A percentile compares a stretch with the other conserved stretches of the same genome.
Evolutionary conservation across 345 rosid species (phyloP).

Genomic region (Sisymbrium irio): DNA sequence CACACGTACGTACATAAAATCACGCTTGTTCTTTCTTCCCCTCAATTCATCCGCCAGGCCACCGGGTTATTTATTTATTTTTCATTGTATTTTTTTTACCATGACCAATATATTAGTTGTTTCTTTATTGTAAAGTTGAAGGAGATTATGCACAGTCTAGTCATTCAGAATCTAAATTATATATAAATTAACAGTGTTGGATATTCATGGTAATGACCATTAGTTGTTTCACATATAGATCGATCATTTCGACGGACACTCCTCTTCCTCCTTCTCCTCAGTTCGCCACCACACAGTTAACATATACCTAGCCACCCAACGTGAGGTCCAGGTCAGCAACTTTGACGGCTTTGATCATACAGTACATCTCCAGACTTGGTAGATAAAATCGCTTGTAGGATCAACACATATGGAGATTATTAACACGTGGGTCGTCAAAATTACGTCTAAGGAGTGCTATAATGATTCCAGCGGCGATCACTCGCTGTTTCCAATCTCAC

Average conservation of each 20-base stretch:
- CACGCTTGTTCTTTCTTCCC: background rate
- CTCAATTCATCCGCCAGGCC: too few relatives aligned
- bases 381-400: background rate
- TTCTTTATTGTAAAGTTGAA: background rate
- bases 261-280: background rate
- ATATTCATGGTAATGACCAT: background rate
- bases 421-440: background rate
- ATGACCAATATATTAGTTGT: too few relatives aligned
- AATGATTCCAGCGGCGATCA: background rate
- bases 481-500: background rate
- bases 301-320: background rate
- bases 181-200: background rate
- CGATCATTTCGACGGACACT: background rate
- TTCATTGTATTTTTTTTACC: background rate
- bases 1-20: background rate
- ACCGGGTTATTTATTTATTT: too few relatives aligned
- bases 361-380: background rate
- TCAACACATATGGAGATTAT: constrained; percentile 20
- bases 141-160: background rate
- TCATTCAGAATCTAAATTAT: background rate
- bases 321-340: background rate
- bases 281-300: background rate
- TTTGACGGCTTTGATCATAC: constrained; percentile 11
- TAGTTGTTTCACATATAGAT: background rate
- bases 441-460: background rate